Evolutionary conservation across 1,284 basidiomycete genomes (phyloP).

Genomic region (Puccinia novopanici): DNA sequence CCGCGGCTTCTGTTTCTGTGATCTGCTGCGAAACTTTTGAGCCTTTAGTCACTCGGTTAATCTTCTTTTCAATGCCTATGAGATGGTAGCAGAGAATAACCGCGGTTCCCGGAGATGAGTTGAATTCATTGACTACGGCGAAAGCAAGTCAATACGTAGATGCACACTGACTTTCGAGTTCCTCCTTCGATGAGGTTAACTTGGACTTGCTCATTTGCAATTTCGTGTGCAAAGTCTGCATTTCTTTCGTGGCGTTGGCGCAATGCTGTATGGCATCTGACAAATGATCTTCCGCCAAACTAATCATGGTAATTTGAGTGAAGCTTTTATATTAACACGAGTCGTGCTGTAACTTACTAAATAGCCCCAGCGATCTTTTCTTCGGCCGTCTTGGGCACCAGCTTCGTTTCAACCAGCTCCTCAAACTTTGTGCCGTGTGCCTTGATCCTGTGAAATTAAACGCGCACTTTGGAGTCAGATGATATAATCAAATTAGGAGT

Average conservation of each 20-base stretch:
- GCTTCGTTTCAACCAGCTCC: constrained; percentile 67
- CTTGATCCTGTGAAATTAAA: constrained; percentile 64
- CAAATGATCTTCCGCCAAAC: constrained; percentile 15
- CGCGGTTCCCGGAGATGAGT: not conserved
- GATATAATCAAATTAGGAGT: not conserved
- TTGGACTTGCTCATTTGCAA: constrained; percentile 41
- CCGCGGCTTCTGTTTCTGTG: constrained; percentile 61
- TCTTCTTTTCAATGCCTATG: constrained; percentile 68
- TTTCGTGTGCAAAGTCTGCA: constrained; percentile 37
- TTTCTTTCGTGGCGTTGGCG: constrained; percentile 14
- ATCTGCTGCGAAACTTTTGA: constrained; percentile 61
- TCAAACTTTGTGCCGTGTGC: constrained; percentile 68
- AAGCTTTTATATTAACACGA: not conserved
- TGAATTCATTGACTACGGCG: not conserved
- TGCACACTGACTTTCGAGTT: constrained; percentile 18
- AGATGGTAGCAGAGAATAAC: constrained; percentile 8
- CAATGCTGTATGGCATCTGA: not conserved
- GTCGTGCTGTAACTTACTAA: constrained; percentile 62
- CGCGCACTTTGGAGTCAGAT: not conserved
- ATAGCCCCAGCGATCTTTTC: constrained; percentile 67
- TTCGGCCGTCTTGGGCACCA: constrained; percentile 71
- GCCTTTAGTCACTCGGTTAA: constrained; percentile 1
- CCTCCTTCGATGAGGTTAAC: not conserved
- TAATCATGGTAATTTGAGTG: not conserved
- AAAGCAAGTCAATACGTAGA: constrained; percentile 8